Percentiles rank a stretch among this genome's conserved stretches.
phyloP scores from a whole-genome alignment of 2,329 filamentous ascomycete genomes.

The Didymella lethalis region DNA sequence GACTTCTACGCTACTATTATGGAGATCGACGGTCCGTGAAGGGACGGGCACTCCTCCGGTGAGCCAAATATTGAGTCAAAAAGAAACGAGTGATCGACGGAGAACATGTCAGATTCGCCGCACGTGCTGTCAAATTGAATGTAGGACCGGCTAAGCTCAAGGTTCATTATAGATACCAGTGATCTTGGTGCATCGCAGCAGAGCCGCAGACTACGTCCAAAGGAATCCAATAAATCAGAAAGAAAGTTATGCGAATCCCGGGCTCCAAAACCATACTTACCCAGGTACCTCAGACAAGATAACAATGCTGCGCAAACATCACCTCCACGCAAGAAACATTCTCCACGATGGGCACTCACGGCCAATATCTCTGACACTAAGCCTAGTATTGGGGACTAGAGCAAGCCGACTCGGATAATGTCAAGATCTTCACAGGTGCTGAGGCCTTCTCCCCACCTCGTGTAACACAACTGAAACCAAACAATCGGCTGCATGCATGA shows the following conservation, averaged over 20 bases:
- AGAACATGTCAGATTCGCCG: background rate
- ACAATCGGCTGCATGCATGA: conserved; percentile 14
- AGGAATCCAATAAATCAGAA: background rate
- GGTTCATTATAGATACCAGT: background rate
- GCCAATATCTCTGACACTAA: background rate
- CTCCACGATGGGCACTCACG: background rate
- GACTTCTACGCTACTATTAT: background rate
- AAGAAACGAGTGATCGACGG: background rate
- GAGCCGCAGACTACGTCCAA: background rate
- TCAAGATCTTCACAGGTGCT: conserved; percentile 4
- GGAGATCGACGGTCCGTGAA: background rate
- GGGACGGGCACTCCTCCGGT: background rate
- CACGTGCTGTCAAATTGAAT: background rate
- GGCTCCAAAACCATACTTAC: background rate
- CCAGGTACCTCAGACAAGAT: background rate
- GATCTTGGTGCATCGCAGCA: background rate
- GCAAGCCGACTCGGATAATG: background rate
- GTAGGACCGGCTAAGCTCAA: background rate
- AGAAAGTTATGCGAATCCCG: background rate
- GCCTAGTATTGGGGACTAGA: background rate
- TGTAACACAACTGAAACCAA: conserved; percentile 21
- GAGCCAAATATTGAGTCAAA: background rate
- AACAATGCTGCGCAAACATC: background rate
- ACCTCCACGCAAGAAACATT: background rate
- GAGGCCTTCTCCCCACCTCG: conserved; percentile 9